phyloP scores from a whole-genome alignment of 257 asterid genomes.

The Rehmannia glutinosa region DNA sequence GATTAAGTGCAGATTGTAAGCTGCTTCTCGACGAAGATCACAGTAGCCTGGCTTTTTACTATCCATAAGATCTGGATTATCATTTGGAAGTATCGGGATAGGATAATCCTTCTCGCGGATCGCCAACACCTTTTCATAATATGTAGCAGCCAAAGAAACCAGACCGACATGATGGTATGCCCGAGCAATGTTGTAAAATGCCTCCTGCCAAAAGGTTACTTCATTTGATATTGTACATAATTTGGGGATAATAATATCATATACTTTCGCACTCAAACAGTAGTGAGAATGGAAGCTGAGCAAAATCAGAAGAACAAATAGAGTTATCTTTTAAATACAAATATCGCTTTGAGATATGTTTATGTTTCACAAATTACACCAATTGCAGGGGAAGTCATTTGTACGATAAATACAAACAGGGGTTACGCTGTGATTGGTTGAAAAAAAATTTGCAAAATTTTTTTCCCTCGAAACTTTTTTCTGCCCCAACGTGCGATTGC shows the following conservation, averaged over 20 bases:
- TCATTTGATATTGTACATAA: not conserved
- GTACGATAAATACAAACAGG: no score
- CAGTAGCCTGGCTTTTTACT: constrained; percentile 51
- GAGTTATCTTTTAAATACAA: no score
- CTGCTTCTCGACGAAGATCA: constrained; percentile 79
- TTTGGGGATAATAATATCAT: not conserved
- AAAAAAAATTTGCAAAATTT: no score
- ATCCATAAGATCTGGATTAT: constrained; percentile 30
- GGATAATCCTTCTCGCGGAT: constrained; percentile 51
- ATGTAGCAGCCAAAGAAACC: constrained; percentile 55
- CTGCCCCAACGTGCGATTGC: no score
- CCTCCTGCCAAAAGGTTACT: constrained; percentile 40
- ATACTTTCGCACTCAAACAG: no score
- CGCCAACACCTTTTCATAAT: constrained; percentile 63
- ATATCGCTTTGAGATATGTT: no score
- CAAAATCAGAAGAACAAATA: no score
- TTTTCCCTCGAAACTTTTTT: no score
- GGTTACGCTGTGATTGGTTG: no score
- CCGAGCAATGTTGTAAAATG: constrained; percentile 67
- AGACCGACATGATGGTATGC: constrained; percentile 85
- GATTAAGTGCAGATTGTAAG: constrained; percentile 74
- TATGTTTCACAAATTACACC: no score
- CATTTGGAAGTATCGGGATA: constrained; percentile 61
- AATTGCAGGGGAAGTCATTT: no score
- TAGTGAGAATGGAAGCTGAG: no score